These are phyloP conservation scores for Pseudogymnoascus sp. DNA, from an alignment of 2,329 filamentous ascomycete genomes.

Conservation along the genomic window DNA sequence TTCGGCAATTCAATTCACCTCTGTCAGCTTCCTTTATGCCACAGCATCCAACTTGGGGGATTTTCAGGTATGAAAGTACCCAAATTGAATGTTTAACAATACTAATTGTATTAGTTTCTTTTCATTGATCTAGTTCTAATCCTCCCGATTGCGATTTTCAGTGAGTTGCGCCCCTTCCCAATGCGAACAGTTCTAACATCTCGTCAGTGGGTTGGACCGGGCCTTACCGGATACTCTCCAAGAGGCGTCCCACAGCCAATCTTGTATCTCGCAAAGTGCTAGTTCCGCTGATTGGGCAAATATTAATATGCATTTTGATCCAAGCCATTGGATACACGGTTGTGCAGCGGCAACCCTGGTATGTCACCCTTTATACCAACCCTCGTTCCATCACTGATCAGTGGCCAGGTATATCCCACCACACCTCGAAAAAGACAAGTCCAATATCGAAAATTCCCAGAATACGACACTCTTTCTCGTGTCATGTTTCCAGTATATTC, in stretches of 20 bases:
- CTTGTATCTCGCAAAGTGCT: constrained; percentile 90
- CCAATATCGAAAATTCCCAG: constrained; percentile 84
- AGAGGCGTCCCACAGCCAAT: constrained; percentile 84
- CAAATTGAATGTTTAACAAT: constrained; percentile 2
- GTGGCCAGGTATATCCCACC: constrained; percentile 66
- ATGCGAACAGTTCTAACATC: neutral
- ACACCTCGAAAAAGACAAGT: constrained; percentile 65
- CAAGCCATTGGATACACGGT: constrained; percentile 68
- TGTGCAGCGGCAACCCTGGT: constrained; percentile 76
- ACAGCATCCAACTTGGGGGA: constrained; percentile 91
- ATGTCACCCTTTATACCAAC: constrained; percentile 22
- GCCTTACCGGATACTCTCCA: constrained; percentile 67
- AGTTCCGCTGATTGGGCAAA: constrained; percentile 82
- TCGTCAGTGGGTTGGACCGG: constrained; percentile 82
- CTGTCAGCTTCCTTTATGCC: constrained; percentile 92
- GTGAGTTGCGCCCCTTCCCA: constrained; percentile 36
- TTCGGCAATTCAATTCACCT: constrained; percentile 98
- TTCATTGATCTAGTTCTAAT: constrained; percentile 93
- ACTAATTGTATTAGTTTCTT: constrained; percentile 53
- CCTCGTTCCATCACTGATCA: constrained; percentile 17
- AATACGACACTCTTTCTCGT: constrained; percentile 87
- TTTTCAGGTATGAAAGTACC: constrained; percentile 59
- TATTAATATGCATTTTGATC: constrained; percentile 68
- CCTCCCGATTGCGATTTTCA: constrained; percentile 93
- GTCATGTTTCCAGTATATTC: constrained; percentile 91